phyloP scores from a whole-genome alignment of 2,329 filamentous ascomycete species.

The Diplodia intermedia region DNA sequence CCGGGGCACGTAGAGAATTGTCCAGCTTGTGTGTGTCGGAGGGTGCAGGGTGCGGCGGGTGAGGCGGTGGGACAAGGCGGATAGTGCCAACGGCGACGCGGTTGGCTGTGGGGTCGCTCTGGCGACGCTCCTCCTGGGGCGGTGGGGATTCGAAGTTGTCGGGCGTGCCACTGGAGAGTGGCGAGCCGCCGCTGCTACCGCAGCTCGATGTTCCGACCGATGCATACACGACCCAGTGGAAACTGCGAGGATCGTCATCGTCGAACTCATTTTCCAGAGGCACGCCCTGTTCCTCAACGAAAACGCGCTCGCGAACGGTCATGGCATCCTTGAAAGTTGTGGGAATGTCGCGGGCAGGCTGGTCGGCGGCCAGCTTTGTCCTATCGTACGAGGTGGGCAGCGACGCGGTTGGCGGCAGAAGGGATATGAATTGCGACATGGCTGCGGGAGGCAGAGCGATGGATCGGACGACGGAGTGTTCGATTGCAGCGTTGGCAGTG shows the following conservation, averaged over 20 bases:
- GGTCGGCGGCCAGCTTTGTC: constrained; percentile 43
- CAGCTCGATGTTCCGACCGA: constrained; percentile 58
- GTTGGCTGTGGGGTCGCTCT: constrained; percentile 45
- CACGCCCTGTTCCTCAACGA: constrained; percentile 64
- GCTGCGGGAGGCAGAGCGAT: constrained; percentile 27
- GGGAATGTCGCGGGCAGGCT: constrained; percentile 48
- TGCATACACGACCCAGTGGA: constrained; percentile 88
- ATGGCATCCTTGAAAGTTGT: constrained; percentile 62
- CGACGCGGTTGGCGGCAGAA: constrained; percentile 46
- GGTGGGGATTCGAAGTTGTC: constrained; percentile 46
- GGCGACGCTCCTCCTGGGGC: constrained; percentile 44
- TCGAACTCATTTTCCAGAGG: constrained; percentile 76
- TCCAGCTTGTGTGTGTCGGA: constrained; percentile 39
- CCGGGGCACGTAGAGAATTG: constrained; percentile 33
- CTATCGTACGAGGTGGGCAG: constrained; percentile 48
- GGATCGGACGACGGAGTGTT: not conserved
- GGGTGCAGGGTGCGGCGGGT: constrained; percentile 66
- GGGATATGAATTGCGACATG: constrained; percentile 48
- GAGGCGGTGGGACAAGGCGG: constrained; percentile 81
- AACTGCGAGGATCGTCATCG: constrained; percentile 76
- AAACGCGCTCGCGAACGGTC: constrained; percentile 63
- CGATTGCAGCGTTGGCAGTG: not conserved
- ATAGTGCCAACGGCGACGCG: constrained; percentile 74
- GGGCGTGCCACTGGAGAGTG: constrained; percentile 36
- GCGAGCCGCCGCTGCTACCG: constrained; percentile 48